These are phyloP conservation scores for Pythium vanterpoolii DNA, from an alignment of 352 stramenopile species.

Conservation along the genomic window DNA sequence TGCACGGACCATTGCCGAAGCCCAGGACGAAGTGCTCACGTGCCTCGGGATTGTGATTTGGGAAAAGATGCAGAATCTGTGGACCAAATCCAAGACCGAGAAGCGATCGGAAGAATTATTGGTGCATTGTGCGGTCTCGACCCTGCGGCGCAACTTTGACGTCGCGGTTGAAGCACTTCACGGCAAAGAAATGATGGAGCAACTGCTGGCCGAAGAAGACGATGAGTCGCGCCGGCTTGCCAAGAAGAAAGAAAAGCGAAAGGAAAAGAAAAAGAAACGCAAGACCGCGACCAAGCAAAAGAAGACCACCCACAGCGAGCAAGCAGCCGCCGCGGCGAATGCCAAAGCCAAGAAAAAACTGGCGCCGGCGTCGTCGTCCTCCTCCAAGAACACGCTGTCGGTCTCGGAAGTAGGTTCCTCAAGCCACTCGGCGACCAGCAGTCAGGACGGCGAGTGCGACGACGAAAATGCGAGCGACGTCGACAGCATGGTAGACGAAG, in stretches of 20 bases:
- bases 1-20: slow-evolving; percentile 79
- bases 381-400: slow-evolving; percentile 18
- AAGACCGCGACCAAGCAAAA: slow-evolving; percentile 78
- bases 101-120: slow-evolving; percentile 78
- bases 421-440: slow-evolving; percentile 32
- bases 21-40: slow-evolving; percentile 84
- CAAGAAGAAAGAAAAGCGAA: slow-evolving; percentile 87
- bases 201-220: slow-evolving; percentile 79
- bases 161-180: slow-evolving; percentile 80
- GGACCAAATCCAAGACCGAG: slow-evolving; percentile 70
- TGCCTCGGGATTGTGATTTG: slow-evolving; percentile 87
- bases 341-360: slow-evolving; percentile 30
- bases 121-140: slow-evolving; percentile 73
- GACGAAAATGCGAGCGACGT: slow-evolving; percentile 42
- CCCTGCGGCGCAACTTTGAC: slow-evolving; percentile 80
- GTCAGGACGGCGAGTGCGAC: slow-evolving; percentile 28
- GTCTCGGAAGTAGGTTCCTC: slow-evolving; percentile 26
- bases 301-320: slow-evolving; percentile 29
- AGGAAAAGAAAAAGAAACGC: slow-evolving; percentile 89
- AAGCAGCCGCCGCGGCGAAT: slow-evolving; percentile 16
- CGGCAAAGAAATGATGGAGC: slow-evolving; percentile 86
- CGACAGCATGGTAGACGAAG: slow-evolving; percentile 28
- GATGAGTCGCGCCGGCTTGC: slow-evolving; percentile 69
- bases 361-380: slow-evolving; percentile 13
- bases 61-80: slow-evolving; percentile 86